Percentiles rank a stretch among this genome's conserved stretches.
Conservation (phyloP, 352 stramenopile genomes). For the Lagenidium sp. region DNA sequence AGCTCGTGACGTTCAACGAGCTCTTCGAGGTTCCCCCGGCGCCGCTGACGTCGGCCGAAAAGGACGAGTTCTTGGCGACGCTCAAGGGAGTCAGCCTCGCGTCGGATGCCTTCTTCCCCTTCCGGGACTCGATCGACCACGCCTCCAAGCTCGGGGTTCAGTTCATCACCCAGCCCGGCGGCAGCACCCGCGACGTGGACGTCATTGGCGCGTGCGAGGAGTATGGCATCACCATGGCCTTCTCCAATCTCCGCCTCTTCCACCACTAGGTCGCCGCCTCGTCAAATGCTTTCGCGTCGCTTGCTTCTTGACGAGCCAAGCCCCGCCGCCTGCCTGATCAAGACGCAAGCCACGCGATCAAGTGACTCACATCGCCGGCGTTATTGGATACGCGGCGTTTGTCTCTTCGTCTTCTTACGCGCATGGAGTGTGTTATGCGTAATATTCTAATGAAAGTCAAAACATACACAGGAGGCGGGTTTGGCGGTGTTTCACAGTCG, state of each 20-base stretch:
- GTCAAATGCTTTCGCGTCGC: no score
- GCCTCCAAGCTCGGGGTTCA: constrained; percentile 92
- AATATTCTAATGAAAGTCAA: no score
- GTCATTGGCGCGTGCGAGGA: constrained; percentile 94
- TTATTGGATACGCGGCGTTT: no score
- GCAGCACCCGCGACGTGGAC: constrained; percentile 81
- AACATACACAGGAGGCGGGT: no score
- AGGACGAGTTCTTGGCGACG: constrained; percentile 91
- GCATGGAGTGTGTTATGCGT: no score
- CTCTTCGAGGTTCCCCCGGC: constrained; percentile 93
- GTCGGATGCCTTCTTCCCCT: constrained; percentile 99
- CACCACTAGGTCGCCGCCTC: no score
- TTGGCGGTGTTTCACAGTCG: no score
- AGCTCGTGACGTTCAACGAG: constrained; percentile 92
- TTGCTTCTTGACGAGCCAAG: no score
- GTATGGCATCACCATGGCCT: constrained; percentile 99
- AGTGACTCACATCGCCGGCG: no score
- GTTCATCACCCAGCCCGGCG: constrained; percentile 96
- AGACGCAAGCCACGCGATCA: no score
- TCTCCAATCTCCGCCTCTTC: constrained; percentile 98
- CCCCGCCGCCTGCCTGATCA: no score
- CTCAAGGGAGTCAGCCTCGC: constrained; percentile 92
- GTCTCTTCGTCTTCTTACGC: no score
- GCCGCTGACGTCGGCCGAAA: constrained; percentile 91
- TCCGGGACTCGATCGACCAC: constrained; percentile 99